A percentile compares a stretch with the other conserved stretches of the same genome.
phyloP scores from a whole-genome alignment of 208 protist genomes.

The Acanthamoeba healyi region DNA sequence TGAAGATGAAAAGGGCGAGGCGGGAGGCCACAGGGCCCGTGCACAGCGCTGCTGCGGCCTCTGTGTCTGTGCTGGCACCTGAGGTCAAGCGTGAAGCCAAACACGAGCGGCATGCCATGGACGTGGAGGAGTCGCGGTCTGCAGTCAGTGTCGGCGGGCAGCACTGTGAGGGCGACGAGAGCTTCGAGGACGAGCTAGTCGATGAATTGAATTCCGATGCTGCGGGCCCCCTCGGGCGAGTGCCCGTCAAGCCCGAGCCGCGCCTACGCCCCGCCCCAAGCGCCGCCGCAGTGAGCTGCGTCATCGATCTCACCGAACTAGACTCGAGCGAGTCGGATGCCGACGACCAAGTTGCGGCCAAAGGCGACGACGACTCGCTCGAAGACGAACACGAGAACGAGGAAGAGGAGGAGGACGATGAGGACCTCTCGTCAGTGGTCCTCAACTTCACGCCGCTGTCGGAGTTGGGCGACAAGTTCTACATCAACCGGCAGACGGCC shows the following conservation, averaged over 20 bases:
- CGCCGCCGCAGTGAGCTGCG: neutral
- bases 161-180: neutral
- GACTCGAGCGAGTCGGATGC: neutral
- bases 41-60: too few species aligned
- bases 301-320: neutral
- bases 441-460: slow-evolving; percentile 8
- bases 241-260: too few species aligned
- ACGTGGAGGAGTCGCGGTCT: too few species aligned
- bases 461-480: slow-evolving; percentile 6
- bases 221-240: neutral
- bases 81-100: too few species aligned
- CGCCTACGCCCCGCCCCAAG: too few species aligned
- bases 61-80: too few species aligned
- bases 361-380: neutral
- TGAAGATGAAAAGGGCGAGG: too few species aligned
- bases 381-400: neutral
- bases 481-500: neutral
- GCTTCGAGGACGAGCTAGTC: neutral
- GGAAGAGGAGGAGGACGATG: neutral
- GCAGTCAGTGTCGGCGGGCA: too few species aligned
- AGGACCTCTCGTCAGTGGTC: neutral
- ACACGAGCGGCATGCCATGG: too few species aligned
- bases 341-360: neutral
- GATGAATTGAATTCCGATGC: neutral
- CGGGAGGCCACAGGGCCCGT: too few species aligned